Base-by-base conservation (phyloP, 78 protist species). In the Cyanophora paradoxa region DNA sequence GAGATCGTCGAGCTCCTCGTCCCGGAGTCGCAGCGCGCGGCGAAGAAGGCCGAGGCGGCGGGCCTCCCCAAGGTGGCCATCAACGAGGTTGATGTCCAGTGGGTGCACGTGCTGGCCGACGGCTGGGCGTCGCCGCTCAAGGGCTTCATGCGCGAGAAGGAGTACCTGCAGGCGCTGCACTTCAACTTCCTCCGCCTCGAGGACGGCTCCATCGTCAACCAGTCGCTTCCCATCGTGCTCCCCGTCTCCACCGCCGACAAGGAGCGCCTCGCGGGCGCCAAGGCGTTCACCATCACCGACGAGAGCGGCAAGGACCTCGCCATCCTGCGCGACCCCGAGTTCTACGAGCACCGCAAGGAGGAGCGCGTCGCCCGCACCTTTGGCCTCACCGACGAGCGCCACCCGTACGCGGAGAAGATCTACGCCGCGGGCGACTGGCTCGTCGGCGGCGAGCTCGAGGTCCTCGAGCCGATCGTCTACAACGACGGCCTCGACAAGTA, bases 121-220 rank as follows among this genome's bases (percentile, higher is more conserved):
- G 82, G 82, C 37, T 77, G 82, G 82, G 82, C 82, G 33, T 63
- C 82, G 28, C 82, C 82, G 22, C 72, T 77, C 50, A 36, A 33
- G 30, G 82, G 82, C 62, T 69, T 69, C 52, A 77, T 77, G 82
- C 69, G 82, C 40, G 82, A 77, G 54, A 62, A 68, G 34, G 34
- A 36, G 41, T 33, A 67, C 19, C 40, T 77, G 50, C 82, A 77
- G 75, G 28, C 75, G 24, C 82, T 77, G 33, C 82, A 77, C 74
- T 77, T 77, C 61, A 58, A 77, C 72, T 77, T 75, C 36, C 0
- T 58, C 42, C 67, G 65, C 4, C 26, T 52, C 48, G 81, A 42
- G 48, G 48, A 42, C 22, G 48, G 48, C 48, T 6, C 48, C 48
- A 42, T 42, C 48, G 10, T 10, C 48, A 42, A 42, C 48, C 22